A percentile compares a stretch with the other conserved stretches of the same genome.
Evolutionary conservation across 1,139 yeast species (phyloP).

Genomic region (Pichia sp.): DNA sequence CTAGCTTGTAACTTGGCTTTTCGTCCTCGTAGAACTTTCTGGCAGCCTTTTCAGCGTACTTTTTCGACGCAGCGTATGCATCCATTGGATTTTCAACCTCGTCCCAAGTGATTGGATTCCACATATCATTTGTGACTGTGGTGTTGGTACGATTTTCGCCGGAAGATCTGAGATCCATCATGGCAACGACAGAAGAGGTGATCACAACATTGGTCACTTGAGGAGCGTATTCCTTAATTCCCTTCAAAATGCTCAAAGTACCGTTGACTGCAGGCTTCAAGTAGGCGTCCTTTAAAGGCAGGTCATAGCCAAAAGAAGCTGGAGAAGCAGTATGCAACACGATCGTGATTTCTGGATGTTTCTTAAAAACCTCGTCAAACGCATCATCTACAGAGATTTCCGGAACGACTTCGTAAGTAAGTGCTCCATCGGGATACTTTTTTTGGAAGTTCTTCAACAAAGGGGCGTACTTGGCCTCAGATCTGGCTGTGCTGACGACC

Average conservation of each 20-base stretch:
- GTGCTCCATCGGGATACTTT: constrained; percentile 29
- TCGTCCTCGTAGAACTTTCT: constrained; percentile 45
- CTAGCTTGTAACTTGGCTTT: constrained; percentile 36
- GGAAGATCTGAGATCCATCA: constrained; percentile 18
- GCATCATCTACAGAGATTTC: constrained; percentile 35
- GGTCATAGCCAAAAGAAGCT: constrained; percentile 30
- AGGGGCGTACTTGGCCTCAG: constrained; percentile 31
- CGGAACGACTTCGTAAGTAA: constrained; percentile 34
- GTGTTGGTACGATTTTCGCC: constrained; percentile 8
- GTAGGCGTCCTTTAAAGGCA: constrained; percentile 20
- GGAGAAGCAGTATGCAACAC: constrained; percentile 63
- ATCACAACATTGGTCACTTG: constrained; percentile 48
- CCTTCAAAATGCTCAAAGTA: constrained; percentile 41
- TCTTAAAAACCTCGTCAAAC: constrained; percentile 41
- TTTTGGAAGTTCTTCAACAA: constrained; percentile 25
- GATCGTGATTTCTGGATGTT: constrained; percentile 45
- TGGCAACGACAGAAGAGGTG: constrained; percentile 55
- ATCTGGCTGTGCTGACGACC: constrained; percentile 38
- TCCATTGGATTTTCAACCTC: constrained; percentile 20
- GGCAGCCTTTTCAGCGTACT: constrained; percentile 49
- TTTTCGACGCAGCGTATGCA: constrained; percentile 50
- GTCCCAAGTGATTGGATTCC: constrained; percentile 42
- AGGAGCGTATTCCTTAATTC: constrained; percentile 43
- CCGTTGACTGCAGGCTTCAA: constrained; percentile 51
- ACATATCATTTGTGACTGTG: constrained; percentile 33